Evolutionary conservation across 2,329 filamentous ascomycete genomes (phyloP).

Genomic region (Penicillium freii): DNA sequence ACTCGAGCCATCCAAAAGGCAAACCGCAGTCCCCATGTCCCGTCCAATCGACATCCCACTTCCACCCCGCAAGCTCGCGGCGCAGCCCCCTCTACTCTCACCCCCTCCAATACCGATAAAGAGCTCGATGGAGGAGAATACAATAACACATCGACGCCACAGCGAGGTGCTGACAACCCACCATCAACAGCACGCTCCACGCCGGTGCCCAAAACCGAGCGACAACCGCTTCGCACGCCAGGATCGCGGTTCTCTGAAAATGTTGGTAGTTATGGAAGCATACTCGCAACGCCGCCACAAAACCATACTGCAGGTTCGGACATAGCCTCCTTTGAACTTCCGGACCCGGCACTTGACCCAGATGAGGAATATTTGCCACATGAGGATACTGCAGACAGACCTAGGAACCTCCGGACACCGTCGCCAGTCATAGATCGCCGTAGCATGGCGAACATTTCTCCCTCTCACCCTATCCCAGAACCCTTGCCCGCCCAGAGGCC

Average conservation of each 20-base stretch:
- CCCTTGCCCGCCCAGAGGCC: slow-evolving; percentile 7
- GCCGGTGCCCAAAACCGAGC: slow-evolving; percentile 40
- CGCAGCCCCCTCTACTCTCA: slow-evolving; percentile 13
- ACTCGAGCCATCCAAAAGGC: slow-evolving; percentile 64
- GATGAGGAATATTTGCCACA: slow-evolving; percentile 26
- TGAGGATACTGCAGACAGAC: slow-evolving; percentile 18
- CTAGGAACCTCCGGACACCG: slow-evolving; percentile 23
- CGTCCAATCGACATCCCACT: slow-evolving; percentile 38
- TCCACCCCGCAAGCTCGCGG: slow-evolving; percentile 16
- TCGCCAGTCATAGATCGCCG: slow-evolving; percentile 26
- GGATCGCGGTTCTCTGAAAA: slow-evolving; percentile 36
- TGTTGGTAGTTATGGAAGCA: slow-evolving; percentile 62
- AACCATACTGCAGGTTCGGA: slow-evolving; percentile 27
- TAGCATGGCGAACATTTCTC: slow-evolving; percentile 1
- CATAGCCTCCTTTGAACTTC: slow-evolving; percentile 57
- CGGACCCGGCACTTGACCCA: slow-evolving; percentile 59
- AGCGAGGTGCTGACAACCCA: slow-evolving; percentile 24
- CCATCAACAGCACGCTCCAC: slow-evolving; percentile 32
- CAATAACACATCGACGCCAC: slow-evolving; percentile 15
- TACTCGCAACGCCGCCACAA: slow-evolving; percentile 55
- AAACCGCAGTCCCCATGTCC: slow-evolving; percentile 50
- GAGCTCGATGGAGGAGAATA: slow-evolving; percentile 17
- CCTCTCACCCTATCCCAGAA: slow-evolving; percentile 2
- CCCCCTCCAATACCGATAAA: slow-evolving; percentile 23
- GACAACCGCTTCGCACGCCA: slow-evolving; percentile 35